Percentiles rank a stretch among this genome's conserved stretches.
Conservation (phyloP, 2,329 filamentous ascomycete genomes). For the Colletotrichum plurivorum region DNA sequence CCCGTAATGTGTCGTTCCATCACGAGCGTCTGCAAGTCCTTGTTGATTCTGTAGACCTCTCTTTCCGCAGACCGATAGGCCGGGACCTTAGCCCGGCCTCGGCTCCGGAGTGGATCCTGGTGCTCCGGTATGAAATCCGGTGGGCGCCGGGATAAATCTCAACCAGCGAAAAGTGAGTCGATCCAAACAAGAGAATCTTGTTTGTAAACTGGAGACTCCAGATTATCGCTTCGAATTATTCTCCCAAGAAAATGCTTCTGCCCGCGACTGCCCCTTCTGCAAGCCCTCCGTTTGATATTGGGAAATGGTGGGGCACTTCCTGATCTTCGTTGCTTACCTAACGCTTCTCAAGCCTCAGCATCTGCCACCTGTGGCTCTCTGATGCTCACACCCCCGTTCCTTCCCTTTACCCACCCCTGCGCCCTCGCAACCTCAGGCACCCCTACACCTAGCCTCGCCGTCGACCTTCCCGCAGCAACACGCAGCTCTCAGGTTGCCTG, state of each 20-base stretch:
- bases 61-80: too few relatives aligned
- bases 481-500: slow-evolving; percentile 43
- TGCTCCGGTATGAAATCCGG: too few relatives aligned
- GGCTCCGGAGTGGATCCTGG: too few relatives aligned
- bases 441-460: slow-evolving; percentile 34
- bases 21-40: too few relatives aligned
- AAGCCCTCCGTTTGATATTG: slow-evolving; percentile 33
- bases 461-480: slow-evolving; percentile 41
- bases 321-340: slow-evolving; percentile 6
- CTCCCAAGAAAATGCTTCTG: not conserved
- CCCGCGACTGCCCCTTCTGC: not conserved
- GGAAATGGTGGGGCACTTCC: slow-evolving; percentile 34
- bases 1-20: too few relatives aligned
- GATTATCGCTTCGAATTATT: too few relatives aligned
- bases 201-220: too few relatives aligned
- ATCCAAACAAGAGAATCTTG: too few relatives aligned
- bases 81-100: too few relatives aligned
- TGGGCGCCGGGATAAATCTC: too few relatives aligned
- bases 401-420: slow-evolving; percentile 5
- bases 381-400: not conserved
- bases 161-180: too few relatives aligned
- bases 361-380: slow-evolving; percentile 23
- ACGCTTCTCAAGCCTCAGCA: not conserved
- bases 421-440: slow-evolving; percentile 35
- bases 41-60: too few relatives aligned